Conservation (phyloP, 1,284 basidiomycete species). For the Athelia psychrophila region DNA sequence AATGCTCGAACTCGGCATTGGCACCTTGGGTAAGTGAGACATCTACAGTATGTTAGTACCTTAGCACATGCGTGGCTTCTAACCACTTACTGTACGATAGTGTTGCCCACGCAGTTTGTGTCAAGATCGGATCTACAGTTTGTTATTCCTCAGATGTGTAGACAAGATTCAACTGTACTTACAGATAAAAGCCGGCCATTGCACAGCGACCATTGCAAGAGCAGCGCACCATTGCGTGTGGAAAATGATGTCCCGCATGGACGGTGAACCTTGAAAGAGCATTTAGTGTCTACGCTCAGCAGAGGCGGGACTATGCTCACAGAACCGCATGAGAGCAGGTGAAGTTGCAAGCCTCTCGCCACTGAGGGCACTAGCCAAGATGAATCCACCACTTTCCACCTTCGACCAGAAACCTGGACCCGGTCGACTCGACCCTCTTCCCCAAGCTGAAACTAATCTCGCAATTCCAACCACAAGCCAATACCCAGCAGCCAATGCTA, state of each 20-base stretch:
- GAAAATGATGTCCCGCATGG: conserved; percentile 88
- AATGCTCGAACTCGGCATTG: conserved; percentile 45
- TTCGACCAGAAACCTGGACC: conserved; percentile 62
- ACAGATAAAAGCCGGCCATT: conserved; percentile 94
- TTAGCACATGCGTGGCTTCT: conserved; percentile 6
- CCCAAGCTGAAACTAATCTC: conserved; percentile 82
- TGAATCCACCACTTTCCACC: conserved; percentile 79
- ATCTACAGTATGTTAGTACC: conserved; percentile 46
- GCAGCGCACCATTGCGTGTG: conserved; percentile 90
- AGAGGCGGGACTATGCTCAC: conserved; percentile 43
- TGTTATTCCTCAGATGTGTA: conserved; percentile 4
- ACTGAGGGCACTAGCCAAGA: conserved; percentile 89
- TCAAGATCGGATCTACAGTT: conserved; percentile 75
- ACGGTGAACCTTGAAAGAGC: conserved; percentile 77
- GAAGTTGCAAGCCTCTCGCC: conserved; percentile 85
- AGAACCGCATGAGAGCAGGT: conserved; percentile 86
- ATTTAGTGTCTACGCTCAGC: conserved; percentile 12
- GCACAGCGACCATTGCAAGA: conserved; percentile 88
- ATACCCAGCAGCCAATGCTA: conserved; percentile 76
- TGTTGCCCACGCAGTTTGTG: conserved; percentile 85
- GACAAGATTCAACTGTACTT: conserved; percentile 27
- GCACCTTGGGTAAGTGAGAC: conserved; percentile 55
- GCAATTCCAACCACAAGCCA: conserved; percentile 81
- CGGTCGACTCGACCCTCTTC: conserved; percentile 53
- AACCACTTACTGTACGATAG: conserved; percentile 77